Conservation (phyloP, 1,284 basidiomycete genomes). For the Trichosporon sp. region DNA sequence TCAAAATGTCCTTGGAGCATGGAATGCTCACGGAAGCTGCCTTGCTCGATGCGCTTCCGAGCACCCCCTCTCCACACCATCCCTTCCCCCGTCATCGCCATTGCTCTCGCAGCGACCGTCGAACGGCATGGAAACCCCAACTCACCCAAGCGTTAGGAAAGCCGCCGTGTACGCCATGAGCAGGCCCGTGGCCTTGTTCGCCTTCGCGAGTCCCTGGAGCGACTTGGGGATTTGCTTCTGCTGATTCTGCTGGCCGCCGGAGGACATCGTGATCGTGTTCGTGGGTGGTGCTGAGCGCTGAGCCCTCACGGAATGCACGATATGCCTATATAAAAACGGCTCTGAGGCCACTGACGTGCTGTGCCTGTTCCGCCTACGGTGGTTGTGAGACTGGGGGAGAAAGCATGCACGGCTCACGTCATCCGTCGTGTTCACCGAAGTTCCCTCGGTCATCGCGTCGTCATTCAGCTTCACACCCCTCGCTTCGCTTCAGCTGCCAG, state of each 20-base stretch:
- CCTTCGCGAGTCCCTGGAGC: slow-evolving; percentile 4
- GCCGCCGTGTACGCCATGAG: slow-evolving; percentile 14
- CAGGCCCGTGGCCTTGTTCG: slow-evolving; percentile 4
- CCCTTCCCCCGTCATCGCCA: too few species aligned
- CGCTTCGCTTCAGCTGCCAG: too few species aligned
- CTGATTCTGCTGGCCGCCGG: too few species aligned
- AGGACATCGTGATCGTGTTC: background rate
- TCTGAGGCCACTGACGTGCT: too few species aligned
- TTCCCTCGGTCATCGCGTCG: slow-evolving; percentile 1
- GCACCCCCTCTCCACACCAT: too few species aligned
- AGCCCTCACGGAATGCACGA: too few species aligned
- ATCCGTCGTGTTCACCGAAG: background rate
- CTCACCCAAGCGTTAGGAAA: background rate
- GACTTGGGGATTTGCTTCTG: slow-evolving; percentile 8
- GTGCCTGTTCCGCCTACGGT: too few species aligned
- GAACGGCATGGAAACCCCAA: background rate
- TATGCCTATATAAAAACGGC: too few species aligned
- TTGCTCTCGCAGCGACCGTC: background rate
- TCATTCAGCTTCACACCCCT: background rate
- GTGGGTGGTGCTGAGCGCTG: background rate
- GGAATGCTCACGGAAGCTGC: too few species aligned
- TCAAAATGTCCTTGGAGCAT: too few species aligned
- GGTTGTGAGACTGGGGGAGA: background rate
- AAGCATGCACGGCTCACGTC: background rate
- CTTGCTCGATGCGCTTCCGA: too few species aligned